Base-by-base conservation (phyloP, 306 rosid genomes). In the Malus asiatica region DNA sequence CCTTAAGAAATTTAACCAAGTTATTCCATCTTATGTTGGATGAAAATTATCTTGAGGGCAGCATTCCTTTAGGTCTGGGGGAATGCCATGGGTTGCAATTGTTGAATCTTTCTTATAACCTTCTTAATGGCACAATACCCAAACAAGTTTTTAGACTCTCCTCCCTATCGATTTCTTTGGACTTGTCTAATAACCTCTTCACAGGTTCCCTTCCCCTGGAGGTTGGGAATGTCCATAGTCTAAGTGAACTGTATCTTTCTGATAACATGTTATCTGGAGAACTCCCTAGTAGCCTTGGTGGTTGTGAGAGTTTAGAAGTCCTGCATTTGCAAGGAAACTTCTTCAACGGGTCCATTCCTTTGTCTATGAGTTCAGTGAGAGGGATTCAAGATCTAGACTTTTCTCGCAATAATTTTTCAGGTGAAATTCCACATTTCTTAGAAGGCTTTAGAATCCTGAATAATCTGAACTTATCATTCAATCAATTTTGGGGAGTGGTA, bases 11-110 rank as follows among this genome's bases (percentile, higher is more conserved):
- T 27, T 45, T 66, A 44, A 53, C 73, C 62, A 57, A 57, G 25
- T 57, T 57, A n/a, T 4, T 0, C 32, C 0, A 0, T 3, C 64
- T 59, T 22, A 5, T 0, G 2, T n/a, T 59, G 64, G 1, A 59
- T 0, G 16, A 0, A 22, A 59, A 59, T 59, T 0, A 59, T 59
- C 64, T 59, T 59, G 15, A 59, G 15, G 64, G 64, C 32, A 23
- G 12, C 32, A 59, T 59, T 27, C 64, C 64, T 59, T n/a, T 30
- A 59, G 1, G 32, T 5, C 13, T 59, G 0, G 64, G 64, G 64
- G 15, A 22, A 23, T 59, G 32, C 65, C 32, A 13, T 12, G 1
- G 15, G 65, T 14, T 60, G 65, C 33, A 25, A 25, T 0, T 0
- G 7, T 60, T 60, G 33, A 0, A 1, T 60, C 18, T 60, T 23